Evolutionary conservation across 2,329 filamentous ascomycete species (phyloP).

Genomic region (Zarea fungicola): DNA sequence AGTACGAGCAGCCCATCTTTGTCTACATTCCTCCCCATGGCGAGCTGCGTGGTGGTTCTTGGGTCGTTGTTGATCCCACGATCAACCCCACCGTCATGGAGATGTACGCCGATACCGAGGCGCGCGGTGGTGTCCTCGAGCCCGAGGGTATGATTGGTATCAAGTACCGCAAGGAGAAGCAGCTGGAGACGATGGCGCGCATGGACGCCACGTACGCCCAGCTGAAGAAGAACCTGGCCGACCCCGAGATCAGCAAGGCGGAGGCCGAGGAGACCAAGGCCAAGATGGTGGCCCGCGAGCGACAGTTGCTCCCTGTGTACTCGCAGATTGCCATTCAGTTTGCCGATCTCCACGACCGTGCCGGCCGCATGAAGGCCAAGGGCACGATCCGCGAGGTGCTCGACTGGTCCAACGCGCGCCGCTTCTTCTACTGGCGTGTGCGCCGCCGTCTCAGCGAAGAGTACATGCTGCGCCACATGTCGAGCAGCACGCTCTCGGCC

Average conservation of each 20-base stretch:
- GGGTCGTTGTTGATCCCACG: slow-evolving; percentile 97
- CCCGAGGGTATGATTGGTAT: slow-evolving; percentile 98
- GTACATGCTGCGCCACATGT: slow-evolving; percentile 90
- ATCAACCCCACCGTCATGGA: slow-evolving; percentile 98
- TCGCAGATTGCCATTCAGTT: slow-evolving; percentile 94
- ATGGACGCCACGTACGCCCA: slow-evolving; percentile 78
- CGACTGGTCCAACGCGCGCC: slow-evolving; percentile 80
- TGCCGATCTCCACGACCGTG: slow-evolving; percentile 92
- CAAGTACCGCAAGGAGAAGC: slow-evolving; percentile 97
- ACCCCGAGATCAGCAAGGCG: slow-evolving; percentile 60
- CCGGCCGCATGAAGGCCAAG: slow-evolving; percentile 98
- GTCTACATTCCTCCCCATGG: slow-evolving; percentile 97
- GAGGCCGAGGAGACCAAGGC: slow-evolving; percentile 73
- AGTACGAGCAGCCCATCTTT: slow-evolving; percentile 97
- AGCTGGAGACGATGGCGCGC: slow-evolving; percentile 95
- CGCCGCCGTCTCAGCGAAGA: slow-evolving; percentile 96
- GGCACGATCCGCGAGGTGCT: slow-evolving; percentile 80
- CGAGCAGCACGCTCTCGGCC: slow-evolving; percentile 32
- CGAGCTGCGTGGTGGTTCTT: slow-evolving; percentile 96
- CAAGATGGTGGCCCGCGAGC: slow-evolving; percentile 80
- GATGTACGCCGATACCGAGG: slow-evolving; percentile 96
- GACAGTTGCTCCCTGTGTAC: slow-evolving; percentile 87
- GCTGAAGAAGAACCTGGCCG: slow-evolving; percentile 72
- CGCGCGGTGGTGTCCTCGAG: slow-evolving; percentile 94
- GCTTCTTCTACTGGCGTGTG: slow-evolving; percentile 99